Conservation (phyloP, 2,329 filamentous ascomycete species). For the Fusarium redolens region DNA sequence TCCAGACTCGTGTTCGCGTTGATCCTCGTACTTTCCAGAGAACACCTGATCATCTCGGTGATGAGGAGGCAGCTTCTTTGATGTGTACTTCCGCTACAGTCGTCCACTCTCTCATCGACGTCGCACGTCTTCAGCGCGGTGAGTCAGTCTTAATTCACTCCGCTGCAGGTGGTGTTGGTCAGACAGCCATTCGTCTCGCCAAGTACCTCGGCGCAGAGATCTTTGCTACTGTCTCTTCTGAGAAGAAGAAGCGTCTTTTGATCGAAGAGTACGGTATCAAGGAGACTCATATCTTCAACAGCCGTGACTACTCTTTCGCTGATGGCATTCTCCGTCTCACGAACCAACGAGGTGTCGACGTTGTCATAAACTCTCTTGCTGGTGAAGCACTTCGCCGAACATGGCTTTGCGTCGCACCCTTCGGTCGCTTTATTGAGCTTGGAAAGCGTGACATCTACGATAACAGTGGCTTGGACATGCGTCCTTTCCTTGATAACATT, state of each 20-base stretch:
- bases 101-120: neutral
- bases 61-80: neutral
- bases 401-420: conserved; percentile 45
- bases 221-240: neutral
- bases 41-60: neutral
- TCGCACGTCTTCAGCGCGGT: neutral
- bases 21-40: neutral
- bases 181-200: neutral
- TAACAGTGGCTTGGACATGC: neutral
- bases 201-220: neutral
- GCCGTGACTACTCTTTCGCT: neutral
- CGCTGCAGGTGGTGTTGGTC: neutral
- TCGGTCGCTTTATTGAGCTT: conserved; percentile 46
- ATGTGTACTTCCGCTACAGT: neutral
- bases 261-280: neutral
- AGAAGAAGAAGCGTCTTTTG: neutral
- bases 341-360: conserved; percentile 46
- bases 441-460: conserved; percentile 37
- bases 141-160: neutral
- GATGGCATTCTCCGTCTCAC: neutral
- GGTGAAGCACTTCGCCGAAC: conserved; percentile 50
- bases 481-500: neutral
- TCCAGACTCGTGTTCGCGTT: neutral
- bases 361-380: conserved; percentile 50
- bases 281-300: neutral